Evolutionary conservation across 1,284 basidiomycete genomes (phyloP).

Genomic region (Apiotrichum montevideense): DNA sequence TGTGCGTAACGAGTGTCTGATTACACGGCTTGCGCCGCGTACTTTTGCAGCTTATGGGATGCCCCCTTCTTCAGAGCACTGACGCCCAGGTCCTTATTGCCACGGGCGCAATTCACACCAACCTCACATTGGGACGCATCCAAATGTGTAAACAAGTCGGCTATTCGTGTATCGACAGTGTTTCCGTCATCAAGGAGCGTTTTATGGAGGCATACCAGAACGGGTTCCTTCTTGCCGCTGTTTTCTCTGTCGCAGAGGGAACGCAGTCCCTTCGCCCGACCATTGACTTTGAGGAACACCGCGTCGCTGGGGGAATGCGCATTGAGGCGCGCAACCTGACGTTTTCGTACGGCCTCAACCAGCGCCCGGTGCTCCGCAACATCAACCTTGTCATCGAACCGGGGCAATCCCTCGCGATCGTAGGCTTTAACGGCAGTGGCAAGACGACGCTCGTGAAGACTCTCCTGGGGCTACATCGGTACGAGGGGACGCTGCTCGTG

Average conservation of each 20-base stretch:
- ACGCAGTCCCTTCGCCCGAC: not conserved
- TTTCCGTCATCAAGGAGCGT: not conserved
- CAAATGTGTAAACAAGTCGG: conserved; percentile 63
- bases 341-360: conserved; percentile 68
- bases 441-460: conserved; percentile 53
- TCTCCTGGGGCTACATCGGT: conserved; percentile 58
- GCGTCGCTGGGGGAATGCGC: conserved; percentile 50
- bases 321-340: conserved; percentile 65
- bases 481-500: conserved; percentile 48
- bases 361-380: conserved; percentile 58
- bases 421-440: conserved; percentile 10
- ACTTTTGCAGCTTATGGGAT: no score
- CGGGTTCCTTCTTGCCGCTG: conserved; percentile 31
- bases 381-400: conserved; percentile 60
- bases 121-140: conserved; percentile 32
- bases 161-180: conserved; percentile 60
- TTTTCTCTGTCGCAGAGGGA: conserved; percentile 61
- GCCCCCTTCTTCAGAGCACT: no score
- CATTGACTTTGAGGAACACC: conserved; percentile 25
- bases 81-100: not conserved
- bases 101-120: not conserved
- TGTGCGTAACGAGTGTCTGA: no score
- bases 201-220: conserved; percentile 50
- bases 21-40: no score
- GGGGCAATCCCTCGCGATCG: conserved; percentile 65